These are phyloP conservation scores for Chrysoporthe deuterocubensis DNA, from an alignment of 2,329 filamentous ascomycete genomes.

Conservation along the genomic window DNA sequence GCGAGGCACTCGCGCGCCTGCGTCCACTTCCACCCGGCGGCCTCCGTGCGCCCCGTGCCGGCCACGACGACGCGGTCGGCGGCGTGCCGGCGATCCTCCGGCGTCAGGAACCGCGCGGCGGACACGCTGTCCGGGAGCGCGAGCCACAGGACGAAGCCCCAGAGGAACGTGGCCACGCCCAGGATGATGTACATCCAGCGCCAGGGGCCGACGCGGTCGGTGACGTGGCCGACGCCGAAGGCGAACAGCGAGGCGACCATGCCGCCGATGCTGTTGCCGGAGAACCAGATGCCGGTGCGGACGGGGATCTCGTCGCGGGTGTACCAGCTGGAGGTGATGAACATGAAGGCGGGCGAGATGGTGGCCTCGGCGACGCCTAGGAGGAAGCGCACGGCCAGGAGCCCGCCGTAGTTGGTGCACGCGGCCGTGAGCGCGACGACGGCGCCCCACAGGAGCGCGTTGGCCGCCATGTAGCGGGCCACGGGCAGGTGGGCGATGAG, in stretches of 20 bases:
- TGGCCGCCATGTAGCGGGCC: slow-evolving; percentile 51
- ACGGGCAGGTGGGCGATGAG: slow-evolving; percentile 52
- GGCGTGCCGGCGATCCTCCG: slow-evolving; percentile 55
- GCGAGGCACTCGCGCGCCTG: slow-evolving; percentile 58
- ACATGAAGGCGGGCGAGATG: slow-evolving; percentile 59
- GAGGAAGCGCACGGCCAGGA: slow-evolving; percentile 56
- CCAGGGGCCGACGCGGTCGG: slow-evolving; percentile 52
- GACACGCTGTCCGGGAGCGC: slow-evolving; percentile 58
- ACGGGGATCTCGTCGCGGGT: slow-evolving; percentile 59
- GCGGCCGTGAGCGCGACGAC: slow-evolving; percentile 50
- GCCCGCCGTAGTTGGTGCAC: slow-evolving; percentile 52
- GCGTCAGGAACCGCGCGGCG: slow-evolving; percentile 60
- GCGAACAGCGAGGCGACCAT: slow-evolving; percentile 54
- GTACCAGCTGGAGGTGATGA: slow-evolving; percentile 60
- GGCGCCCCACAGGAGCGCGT: slow-evolving; percentile 55
- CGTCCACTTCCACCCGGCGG: slow-evolving; percentile 51
- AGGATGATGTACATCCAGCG: slow-evolving; percentile 63
- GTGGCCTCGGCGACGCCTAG: slow-evolving; percentile 60
- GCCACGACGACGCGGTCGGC: slow-evolving; percentile 51
- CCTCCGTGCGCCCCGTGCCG: slow-evolving; percentile 56
- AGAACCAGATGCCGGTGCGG: slow-evolving; percentile 60
- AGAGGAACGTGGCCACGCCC: slow-evolving; percentile 54
- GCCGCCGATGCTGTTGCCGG: slow-evolving; percentile 54
- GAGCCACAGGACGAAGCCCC: slow-evolving; percentile 52
- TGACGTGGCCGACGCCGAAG: slow-evolving; percentile 60